These are phyloP conservation scores for Coelastrella sp. DNA, from an alignment of 139 green algal species.

Conservation along the genomic window DNA sequence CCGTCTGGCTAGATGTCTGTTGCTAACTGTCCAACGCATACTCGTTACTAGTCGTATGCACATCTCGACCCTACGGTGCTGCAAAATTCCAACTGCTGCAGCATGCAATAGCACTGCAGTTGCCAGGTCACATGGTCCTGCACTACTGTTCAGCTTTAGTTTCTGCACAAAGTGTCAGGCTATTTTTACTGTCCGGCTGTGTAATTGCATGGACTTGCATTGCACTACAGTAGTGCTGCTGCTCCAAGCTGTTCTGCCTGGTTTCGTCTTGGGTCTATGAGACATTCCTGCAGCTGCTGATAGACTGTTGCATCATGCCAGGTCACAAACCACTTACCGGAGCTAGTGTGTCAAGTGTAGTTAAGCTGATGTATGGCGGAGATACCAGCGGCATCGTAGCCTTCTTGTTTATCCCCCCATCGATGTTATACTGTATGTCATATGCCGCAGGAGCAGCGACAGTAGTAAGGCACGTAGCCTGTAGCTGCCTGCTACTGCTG, in stretches of 20 bases:
- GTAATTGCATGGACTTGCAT: not conserved
- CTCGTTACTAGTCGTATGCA: too few relatives aligned
- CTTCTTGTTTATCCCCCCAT: slow-evolving; percentile 32
- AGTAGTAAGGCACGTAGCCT: slow-evolving; percentile 20
- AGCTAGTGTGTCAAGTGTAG: slow-evolving; percentile 23
- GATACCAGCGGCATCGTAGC: not conserved
- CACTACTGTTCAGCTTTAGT: not conserved
- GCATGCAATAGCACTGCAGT: too few relatives aligned
- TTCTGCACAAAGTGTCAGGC: not conserved
- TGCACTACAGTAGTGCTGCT: not conserved
- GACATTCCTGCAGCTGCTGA: not conserved
- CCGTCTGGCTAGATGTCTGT: too few relatives aligned
- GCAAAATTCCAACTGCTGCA: too few relatives aligned
- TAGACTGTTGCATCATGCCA: not conserved
- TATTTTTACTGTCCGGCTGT: not conserved
- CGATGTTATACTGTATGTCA: slow-evolving; percentile 36
- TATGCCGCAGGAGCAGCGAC: slow-evolving; percentile 20
- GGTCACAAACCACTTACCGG: not conserved
- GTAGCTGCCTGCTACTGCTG: slow-evolving; percentile 20
- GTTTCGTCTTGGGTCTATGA: not conserved
- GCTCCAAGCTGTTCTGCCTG: not conserved
- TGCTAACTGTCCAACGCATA: too few relatives aligned
- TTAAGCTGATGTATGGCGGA: slow-evolving; percentile 11
- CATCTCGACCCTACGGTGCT: too few relatives aligned
- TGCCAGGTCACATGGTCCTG: not conserved